Evolutionary conservation across 495 filamentous ascomycete genomes (phyloP).

Genomic region (Glarea lozoyensis): DNA sequence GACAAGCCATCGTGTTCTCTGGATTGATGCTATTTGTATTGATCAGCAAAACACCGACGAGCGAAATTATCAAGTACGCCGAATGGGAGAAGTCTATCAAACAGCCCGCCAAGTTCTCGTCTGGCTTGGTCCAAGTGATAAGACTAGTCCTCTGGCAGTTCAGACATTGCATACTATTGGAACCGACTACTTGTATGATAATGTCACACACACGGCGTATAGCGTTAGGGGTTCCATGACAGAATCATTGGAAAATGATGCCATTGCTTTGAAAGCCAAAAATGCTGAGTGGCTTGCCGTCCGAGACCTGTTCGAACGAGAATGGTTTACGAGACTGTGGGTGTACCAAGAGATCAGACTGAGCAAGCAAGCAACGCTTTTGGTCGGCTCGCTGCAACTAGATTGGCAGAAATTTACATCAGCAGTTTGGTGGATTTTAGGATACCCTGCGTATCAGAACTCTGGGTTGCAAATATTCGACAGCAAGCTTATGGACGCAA

Average conservation of each 20-base stretch:
- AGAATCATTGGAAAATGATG: not conserved
- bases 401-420: not conserved
- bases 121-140: too few relatives aligned
- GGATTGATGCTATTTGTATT: too few relatives aligned
- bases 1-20: too few relatives aligned
- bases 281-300: not conserved
- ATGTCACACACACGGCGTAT: too few relatives aligned
- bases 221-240: too few relatives aligned
- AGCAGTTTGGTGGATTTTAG: not conserved
- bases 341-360: not conserved
- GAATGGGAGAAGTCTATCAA: too few relatives aligned
- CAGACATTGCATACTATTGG: too few relatives aligned
- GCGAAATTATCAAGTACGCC: too few relatives aligned
- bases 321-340: not conserved
- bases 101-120: too few relatives aligned
- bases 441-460: not conserved
- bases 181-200: too few relatives aligned
- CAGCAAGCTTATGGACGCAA: not conserved
- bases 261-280: not conserved
- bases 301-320: not conserved
- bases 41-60: too few relatives aligned
- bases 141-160: too few relatives aligned
- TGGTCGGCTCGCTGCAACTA: not conserved
- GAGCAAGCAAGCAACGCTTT: not conserved
- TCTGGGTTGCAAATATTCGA: not conserved